These are phyloP conservation scores for Dryas alaskensis DNA, from an alignment of 306 rosid genomes.

Conservation along the genomic window DNA sequence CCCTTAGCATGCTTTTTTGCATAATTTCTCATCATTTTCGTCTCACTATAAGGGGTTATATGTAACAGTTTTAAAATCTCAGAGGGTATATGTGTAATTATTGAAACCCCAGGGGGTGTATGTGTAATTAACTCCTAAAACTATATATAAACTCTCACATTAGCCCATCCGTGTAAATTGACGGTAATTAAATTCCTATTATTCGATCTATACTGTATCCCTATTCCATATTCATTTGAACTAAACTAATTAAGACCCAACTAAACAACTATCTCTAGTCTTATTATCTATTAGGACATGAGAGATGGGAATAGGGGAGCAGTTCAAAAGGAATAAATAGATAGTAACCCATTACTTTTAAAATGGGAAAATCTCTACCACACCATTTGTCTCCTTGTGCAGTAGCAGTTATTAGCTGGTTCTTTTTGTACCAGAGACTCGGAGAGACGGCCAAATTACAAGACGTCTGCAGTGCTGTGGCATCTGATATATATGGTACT, in stretches of 20 bases:
- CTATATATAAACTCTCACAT: background rate
- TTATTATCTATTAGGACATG: background rate
- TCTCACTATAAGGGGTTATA: too few relatives aligned
- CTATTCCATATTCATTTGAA: background rate
- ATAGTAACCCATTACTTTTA: conserved; percentile 37
- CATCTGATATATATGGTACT: background rate
- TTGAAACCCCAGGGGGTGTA: too few relatives aligned
- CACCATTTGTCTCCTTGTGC: conserved; percentile 48
- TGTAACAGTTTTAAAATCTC: too few relatives aligned
- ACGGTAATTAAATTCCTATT: too few relatives aligned
- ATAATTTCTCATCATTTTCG: too few relatives aligned
- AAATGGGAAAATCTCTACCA: conserved; percentile 34
- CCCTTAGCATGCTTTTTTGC: too few relatives aligned
- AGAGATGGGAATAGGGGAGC: conserved; percentile 35
- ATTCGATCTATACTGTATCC: too few relatives aligned
- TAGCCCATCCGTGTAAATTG: background rate
- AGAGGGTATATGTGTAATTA: too few relatives aligned
- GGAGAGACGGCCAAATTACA: conserved; percentile 18
- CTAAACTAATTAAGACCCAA: conserved; percentile 4
- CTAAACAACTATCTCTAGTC: conserved; percentile 22
- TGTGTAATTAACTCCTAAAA: background rate
- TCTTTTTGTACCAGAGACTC: conserved; percentile 33
- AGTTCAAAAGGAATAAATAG: conserved; percentile 56
- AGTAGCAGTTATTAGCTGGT: conserved; percentile 43
- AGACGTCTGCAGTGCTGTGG: conserved; percentile 9